A percentile compares a stretch with the other conserved stretches of the same genome.
Conservation (phyloP, 345 rosid genomes). For the Toxicodendron radicans region DNA sequence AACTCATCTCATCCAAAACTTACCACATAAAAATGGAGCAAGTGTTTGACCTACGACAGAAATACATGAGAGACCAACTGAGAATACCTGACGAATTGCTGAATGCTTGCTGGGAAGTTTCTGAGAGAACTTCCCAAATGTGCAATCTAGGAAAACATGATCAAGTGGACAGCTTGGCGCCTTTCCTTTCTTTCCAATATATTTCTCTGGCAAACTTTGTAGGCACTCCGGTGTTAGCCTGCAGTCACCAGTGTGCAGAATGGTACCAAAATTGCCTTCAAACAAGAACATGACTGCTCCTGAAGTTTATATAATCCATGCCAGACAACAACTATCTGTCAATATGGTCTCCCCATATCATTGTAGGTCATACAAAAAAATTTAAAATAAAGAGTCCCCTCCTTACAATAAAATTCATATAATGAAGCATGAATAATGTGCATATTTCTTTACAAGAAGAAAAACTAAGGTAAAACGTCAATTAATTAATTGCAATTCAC, state of each 20-base stretch:
- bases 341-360: conserved; percentile 21
- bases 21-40: not conserved
- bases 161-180: conserved; percentile 55
- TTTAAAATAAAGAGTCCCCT: not conserved
- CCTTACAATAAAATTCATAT: not conserved
- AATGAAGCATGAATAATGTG: no score
- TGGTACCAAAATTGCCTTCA: conserved; percentile 80
- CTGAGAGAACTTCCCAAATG: conserved; percentile 64
- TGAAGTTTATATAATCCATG: conserved; percentile 41
- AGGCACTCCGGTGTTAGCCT: conserved; percentile 72
- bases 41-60: not conserved
- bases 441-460: no score
- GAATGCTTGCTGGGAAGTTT: conserved; percentile 69
- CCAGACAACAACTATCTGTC: conserved; percentile 32
- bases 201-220: conserved; percentile 57
- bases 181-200: conserved; percentile 46
- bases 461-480: not conserved
- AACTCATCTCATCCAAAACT: not conserved
- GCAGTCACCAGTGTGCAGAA: conserved; percentile 93
- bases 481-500: no score
- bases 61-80: not conserved
- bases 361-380: not conserved
- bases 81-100: conserved; percentile 67
- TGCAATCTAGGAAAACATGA: conserved; percentile 82
- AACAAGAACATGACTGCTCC: conserved; percentile 97